Evolutionary conservation across 495 filamentous ascomycete species (phyloP), one percentile per base, ranked within the genome.

Genomic region (Staphylotrichum longicolle): DNA sequence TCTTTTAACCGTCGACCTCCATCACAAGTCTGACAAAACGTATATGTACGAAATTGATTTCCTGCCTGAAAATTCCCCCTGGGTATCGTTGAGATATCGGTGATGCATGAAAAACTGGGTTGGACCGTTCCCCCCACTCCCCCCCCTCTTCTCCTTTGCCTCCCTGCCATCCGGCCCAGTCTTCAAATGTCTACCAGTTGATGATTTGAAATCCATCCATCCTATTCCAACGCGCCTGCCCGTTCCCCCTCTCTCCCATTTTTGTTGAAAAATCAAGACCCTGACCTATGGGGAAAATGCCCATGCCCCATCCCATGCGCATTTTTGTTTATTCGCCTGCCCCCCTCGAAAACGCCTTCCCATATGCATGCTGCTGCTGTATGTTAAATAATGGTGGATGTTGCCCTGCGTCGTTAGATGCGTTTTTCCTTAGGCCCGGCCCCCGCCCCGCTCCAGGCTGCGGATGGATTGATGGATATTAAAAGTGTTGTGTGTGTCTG

Each of bases 51-150:
- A 60, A 33, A 34, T 27, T 20, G 10, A 14, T 45, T 46, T 45
- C 50, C 42, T 54, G 41, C 44, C 33, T 54, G 37, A 39, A 50
- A 34, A 47, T 49, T 61, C 57, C 56, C 63, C 62, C 63, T 56
- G 71, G 71, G 71, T 74, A 74, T 74, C 71, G 71, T 74, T 74
- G 71, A 74, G 71, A 74, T 74, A 62, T 72, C 63, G 54, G 62
- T 65, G 32, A 66, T 62, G 64, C 69, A 64, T 61, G 58, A 45
- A 45, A 61, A 57, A 60, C 54, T 39, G 45, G 52, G 53, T 57
- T 54, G 57, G 37, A 52, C 48, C 48, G 51, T 50, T 55, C 48
- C 47, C 47, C 45, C 55, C 51, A 41, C 51, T 40, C 9, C 56
- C 27, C 39, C 20, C 53, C 49, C 58, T 62, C 34, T 47, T 9